phyloP scores from a whole-genome alignment of 805 yeast genomes.

The Ogataea methylovora region DNA sequence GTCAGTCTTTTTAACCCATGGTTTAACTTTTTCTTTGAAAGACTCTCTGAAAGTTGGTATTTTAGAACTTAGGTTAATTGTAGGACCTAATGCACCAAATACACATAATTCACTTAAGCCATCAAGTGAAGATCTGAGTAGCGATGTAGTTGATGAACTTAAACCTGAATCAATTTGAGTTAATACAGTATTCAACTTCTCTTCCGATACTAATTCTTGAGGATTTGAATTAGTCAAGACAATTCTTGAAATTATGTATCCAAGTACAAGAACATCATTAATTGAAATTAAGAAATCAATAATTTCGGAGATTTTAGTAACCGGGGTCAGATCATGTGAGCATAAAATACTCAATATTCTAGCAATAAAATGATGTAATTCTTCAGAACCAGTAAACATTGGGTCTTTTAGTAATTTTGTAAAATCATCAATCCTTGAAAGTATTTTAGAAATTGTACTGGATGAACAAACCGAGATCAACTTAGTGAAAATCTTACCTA shows the following conservation, averaged over 20 bases:
- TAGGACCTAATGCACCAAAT: constrained; percentile 40
- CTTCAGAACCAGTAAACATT: constrained; percentile 14
- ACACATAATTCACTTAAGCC: constrained; percentile 35
- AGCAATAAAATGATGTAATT: constrained; percentile 13
- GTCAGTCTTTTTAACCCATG: constrained; percentile 44
- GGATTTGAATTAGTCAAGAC: constrained; percentile 22
- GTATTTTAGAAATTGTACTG: constrained; percentile 12
- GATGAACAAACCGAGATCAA: constrained; percentile 20
- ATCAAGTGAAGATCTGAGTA: constrained; percentile 26
- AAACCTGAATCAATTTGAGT: constrained; percentile 10
- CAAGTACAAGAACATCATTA: constrained; percentile 24
- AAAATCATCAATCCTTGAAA: constrained; percentile 8
- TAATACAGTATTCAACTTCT: constrained; percentile 6
- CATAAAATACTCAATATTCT: constrained; percentile 20
- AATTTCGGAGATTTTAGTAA: constrained; percentile 4
- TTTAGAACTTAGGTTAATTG: constrained; percentile 5
- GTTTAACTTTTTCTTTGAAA: constrained; percentile 24
- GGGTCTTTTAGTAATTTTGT: constrained; percentile 7
- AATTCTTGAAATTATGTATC: constrained; percentile 42
- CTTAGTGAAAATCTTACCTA: not conserved
- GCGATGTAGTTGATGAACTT: constrained; percentile 10
- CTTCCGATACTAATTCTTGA: constrained; percentile 8
- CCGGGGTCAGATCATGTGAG: constrained; percentile 28
- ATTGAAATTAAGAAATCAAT: constrained; percentile 5
- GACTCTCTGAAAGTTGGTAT: constrained; percentile 13